These are phyloP conservation scores for Amanita muscaria DNA, from an alignment of 768 basidiomycete genomes.

Conservation along the genomic window DNA sequence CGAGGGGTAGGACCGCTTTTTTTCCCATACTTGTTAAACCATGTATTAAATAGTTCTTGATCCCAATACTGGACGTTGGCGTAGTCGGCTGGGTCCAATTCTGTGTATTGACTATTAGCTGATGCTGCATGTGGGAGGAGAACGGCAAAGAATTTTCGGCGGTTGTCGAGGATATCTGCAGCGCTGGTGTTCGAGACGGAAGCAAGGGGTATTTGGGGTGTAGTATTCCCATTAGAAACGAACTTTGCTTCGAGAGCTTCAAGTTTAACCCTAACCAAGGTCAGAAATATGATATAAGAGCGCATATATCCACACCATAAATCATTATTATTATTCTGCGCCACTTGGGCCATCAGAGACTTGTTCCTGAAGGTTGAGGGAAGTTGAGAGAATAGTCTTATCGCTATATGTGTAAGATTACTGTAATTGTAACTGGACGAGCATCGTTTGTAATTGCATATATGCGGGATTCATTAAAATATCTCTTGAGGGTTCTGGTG, in stretches of 20 bases:
- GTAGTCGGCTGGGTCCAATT: not conserved
- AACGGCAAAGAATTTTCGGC: not conserved
- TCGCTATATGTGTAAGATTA: too few relatives aligned
- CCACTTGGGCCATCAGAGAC: constrained; percentile 14
- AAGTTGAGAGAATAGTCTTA: too few relatives aligned
- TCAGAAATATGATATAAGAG: constrained; percentile 2
- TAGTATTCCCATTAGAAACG: not conserved
- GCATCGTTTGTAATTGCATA: too few relatives aligned
- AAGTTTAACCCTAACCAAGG: not conserved
- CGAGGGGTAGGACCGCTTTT: not conserved
- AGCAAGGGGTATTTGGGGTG: not conserved
- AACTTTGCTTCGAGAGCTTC: not conserved
- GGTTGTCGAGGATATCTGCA: not conserved
- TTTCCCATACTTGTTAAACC: not conserved
- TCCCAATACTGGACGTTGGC: not conserved
- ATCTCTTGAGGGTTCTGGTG: not conserved
- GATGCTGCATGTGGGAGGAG: not conserved
- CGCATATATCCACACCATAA: not conserved
- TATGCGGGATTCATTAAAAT: too few relatives aligned
- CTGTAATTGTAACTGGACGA: too few relatives aligned
- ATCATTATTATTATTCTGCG: constrained; percentile 3
- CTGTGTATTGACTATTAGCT: not conserved
- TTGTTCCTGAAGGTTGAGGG: constrained; percentile 10
- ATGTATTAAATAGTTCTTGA: not conserved
- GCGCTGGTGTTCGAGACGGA: too few relatives aligned